These are phyloP conservation scores for Microdochium nivale DNA, from an alignment of 2,329 filamentous ascomycete species.

Conservation along the genomic window DNA sequence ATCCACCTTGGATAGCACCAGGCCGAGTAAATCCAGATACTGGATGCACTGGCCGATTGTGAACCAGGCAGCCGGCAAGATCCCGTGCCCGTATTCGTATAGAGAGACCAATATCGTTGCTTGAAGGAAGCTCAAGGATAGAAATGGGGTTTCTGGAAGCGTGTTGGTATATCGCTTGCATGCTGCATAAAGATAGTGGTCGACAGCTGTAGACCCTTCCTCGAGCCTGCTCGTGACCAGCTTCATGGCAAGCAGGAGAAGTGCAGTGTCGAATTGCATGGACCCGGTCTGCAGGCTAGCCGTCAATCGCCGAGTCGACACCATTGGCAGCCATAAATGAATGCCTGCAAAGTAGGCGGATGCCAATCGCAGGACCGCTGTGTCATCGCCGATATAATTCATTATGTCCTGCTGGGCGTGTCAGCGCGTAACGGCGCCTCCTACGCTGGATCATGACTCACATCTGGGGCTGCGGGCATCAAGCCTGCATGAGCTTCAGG, in stretches of 20 bases:
- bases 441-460: no score
- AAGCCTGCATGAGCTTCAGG: not conserved
- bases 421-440: not conserved
- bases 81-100: constrained; percentile 38
- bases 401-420: constrained; percentile 23
- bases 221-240: constrained; percentile 27
- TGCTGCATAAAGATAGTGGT: constrained; percentile 29
- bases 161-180: constrained; percentile 31
- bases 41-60: constrained; percentile 33
- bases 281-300: constrained; percentile 31
- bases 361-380: constrained; percentile 26
- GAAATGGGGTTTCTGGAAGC: constrained; percentile 30
- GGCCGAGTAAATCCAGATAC: constrained; percentile 34
- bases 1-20: constrained; percentile 25
- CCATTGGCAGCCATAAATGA: constrained; percentile 38
- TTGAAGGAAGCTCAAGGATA: constrained; percentile 34
- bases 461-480: not conserved
- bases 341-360: constrained; percentile 32
- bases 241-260: constrained; percentile 40
- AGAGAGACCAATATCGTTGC: constrained; percentile 34
- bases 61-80: constrained; percentile 42
- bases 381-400: constrained; percentile 26
- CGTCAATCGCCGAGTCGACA: constrained; percentile 35
- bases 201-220: constrained; percentile 22
- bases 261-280: constrained; percentile 33